Evolutionary conservation across 441 rosid genomes (phyloP).

Genomic region (Omphalea diandra): DNA sequence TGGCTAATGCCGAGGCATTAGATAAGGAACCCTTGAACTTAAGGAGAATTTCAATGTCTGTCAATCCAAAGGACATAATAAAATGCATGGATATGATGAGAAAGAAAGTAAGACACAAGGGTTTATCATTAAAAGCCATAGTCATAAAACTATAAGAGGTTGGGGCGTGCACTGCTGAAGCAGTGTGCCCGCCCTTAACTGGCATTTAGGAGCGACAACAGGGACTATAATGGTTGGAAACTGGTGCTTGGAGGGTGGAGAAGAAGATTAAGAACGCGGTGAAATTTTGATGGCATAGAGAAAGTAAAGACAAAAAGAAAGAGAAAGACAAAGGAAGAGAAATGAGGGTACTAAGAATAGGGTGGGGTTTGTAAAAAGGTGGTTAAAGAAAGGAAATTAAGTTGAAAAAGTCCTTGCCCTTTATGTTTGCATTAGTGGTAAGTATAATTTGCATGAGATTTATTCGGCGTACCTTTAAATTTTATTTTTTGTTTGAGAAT

Average conservation of each 20-base stretch:
- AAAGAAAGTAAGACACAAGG: slow-evolving; percentile 3
- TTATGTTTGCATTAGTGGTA: background rate
- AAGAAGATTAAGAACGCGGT: slow-evolving; percentile 11
- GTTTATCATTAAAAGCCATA: slow-evolving; percentile 4
- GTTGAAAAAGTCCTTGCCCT: slow-evolving; percentile 11
- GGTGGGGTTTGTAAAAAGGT: background rate
- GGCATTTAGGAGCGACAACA: slow-evolving; percentile 29
- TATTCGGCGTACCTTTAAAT: slow-evolving; percentile 25
- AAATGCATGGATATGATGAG: slow-evolving; percentile 10
- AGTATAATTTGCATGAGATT: slow-evolving; percentile 8
- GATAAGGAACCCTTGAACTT: slow-evolving; percentile 51
- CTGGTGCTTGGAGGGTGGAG: background rate
- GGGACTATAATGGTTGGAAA: slow-evolving; percentile 7
- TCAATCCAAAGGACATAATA: slow-evolving; percentile 21
- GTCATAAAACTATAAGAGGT: no score
- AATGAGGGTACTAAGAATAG: slow-evolving; percentile 25
- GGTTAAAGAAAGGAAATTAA: background rate
- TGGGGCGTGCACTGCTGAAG: slow-evolving; percentile 40
- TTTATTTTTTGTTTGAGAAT: no score
- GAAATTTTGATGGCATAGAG: slow-evolving; percentile 22
- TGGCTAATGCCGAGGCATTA: slow-evolving; percentile 27
- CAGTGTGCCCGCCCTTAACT: slow-evolving; percentile 54
- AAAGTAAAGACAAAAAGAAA: background rate
- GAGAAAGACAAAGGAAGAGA: slow-evolving; percentile 7
- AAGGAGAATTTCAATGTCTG: slow-evolving; percentile 49